A percentile compares a stretch with the other conserved stretches of the same genome.
Evolutionary conservation across 495 filamentous ascomycete genomes (phyloP).

Genomic region (Astrocystis sublimbata): DNA sequence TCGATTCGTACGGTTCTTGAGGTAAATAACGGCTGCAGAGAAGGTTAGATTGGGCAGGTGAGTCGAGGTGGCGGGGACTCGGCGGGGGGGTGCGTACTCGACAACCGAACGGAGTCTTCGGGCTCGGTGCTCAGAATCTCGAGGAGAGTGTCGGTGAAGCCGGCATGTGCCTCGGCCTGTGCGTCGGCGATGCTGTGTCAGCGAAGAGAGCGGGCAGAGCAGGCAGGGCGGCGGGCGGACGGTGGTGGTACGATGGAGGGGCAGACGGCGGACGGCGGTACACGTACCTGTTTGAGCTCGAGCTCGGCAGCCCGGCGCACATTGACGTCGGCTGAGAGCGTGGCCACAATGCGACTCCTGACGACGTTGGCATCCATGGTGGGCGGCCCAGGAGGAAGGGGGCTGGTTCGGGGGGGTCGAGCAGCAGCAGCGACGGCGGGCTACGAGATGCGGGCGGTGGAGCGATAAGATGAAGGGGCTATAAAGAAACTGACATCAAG

Average conservation of each 20-base stretch:
- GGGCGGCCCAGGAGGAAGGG: constrained; percentile 21
- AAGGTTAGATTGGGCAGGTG: constrained; percentile 19
- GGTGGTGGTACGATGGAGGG: not conserved
- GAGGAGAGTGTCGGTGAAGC: constrained; percentile 86
- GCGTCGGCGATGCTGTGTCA: constrained; percentile 7
- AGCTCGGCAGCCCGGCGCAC: constrained; percentile 83
- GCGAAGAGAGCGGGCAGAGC: constrained; percentile 3
- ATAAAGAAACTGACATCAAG: constrained; percentile 15
- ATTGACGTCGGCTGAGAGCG: constrained; percentile 82
- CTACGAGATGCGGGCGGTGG: not conserved
- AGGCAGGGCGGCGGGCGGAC: not conserved
- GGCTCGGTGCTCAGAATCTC: constrained; percentile 88
- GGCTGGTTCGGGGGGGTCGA: not conserved
- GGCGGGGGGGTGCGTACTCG: constrained; percentile 61
- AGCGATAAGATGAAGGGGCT: constrained; percentile 13
- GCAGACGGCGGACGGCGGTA: constrained; percentile 12
- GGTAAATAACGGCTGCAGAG: constrained; percentile 82
- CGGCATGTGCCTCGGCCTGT: constrained; percentile 87
- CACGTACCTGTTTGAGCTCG: constrained; percentile 87
- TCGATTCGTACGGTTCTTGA: constrained; percentile 93
- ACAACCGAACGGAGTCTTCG: constrained; percentile 78
- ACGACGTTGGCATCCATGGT: constrained; percentile 86
- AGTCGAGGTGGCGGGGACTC: constrained; percentile 11
- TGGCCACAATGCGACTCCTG: constrained; percentile 83
- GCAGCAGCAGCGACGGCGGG: not conserved